phyloP scores from a whole-genome alignment of 495 filamentous ascomycete species.

The Choiromyces venosus region DNA sequence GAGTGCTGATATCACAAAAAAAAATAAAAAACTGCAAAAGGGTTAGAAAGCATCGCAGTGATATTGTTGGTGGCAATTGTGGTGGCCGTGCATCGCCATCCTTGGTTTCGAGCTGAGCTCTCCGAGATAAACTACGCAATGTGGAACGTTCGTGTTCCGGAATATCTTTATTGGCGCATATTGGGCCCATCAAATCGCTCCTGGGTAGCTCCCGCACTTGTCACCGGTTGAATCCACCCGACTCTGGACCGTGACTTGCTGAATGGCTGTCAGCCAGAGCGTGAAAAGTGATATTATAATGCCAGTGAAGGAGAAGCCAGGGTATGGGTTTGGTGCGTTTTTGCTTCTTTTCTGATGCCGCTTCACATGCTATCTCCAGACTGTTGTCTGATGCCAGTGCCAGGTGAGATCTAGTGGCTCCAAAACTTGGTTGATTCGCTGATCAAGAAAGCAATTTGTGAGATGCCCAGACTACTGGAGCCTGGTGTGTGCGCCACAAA shows the following conservation, averaged over 20 bases:
- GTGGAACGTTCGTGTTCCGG: conserved; percentile 19
- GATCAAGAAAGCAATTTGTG: not conserved
- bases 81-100: conserved; percentile 26
- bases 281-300: not conserved
- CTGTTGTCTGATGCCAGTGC: not conserved
- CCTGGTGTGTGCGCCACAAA: not conserved
- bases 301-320: not conserved
- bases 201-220: not conserved
- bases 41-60: conserved; percentile 29
- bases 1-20: conserved; percentile 24
- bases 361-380: not conserved
- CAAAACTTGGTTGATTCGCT: not conserved
- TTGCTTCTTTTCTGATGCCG: not conserved
- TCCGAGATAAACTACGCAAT: conserved; percentile 5
- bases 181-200: not conserved
- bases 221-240: not conserved
- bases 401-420: not conserved
- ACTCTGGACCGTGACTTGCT: not conserved
- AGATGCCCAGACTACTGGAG: not conserved
- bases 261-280: not conserved
- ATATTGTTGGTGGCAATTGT: conserved; percentile 28
- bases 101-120: conserved; percentile 20
- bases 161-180: conserved; percentile 21
- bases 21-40: conserved; percentile 14
- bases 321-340: not conserved